These are phyloP conservation scores for Pseudofabraea citricarpa DNA, from an alignment of 2,329 filamentous ascomycete genomes.

Conservation along the genomic window DNA sequence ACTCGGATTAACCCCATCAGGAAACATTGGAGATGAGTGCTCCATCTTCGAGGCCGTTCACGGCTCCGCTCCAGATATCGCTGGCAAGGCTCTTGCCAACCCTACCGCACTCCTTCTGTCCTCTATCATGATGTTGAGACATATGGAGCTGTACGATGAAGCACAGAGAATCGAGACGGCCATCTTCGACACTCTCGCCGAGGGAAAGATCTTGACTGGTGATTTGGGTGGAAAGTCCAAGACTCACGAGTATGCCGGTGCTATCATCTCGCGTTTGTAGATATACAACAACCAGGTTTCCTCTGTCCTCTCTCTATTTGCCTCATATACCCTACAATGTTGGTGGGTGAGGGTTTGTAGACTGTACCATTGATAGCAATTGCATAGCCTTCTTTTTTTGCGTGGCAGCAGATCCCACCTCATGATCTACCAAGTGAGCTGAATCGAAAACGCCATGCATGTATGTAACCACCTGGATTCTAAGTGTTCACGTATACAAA, in stretches of 20 bases:
- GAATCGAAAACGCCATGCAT: too few relatives aligned
- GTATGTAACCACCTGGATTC: too few relatives aligned
- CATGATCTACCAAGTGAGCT: too few relatives aligned
- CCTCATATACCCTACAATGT: slow-evolving; percentile 17
- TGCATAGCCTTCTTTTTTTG: slow-evolving; percentile 11
- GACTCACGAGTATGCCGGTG: slow-evolving; percentile 88
- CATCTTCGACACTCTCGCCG: slow-evolving; percentile 89
- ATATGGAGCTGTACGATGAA: slow-evolving; percentile 87
- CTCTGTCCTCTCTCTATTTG: background rate
- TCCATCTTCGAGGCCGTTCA: slow-evolving; percentile 99
- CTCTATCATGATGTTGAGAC: slow-evolving; percentile 99
- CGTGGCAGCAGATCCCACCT: too few relatives aligned
- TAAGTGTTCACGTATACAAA: too few relatives aligned
- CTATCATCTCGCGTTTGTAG: slow-evolving; percentile 64
- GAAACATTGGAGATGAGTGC: slow-evolving; percentile 98
- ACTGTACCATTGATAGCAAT: slow-evolving; percentile 26
- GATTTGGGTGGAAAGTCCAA: slow-evolving; percentile 95
- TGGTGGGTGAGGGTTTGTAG: slow-evolving; percentile 19
- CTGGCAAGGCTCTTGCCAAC: slow-evolving; percentile 93
- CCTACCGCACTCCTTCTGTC: slow-evolving; percentile 91
- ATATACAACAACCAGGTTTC: slow-evolving; percentile 9
- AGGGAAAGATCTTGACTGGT: slow-evolving; percentile 94
- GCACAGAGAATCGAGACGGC: slow-evolving; percentile 87
- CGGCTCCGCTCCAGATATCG: slow-evolving; percentile 94
- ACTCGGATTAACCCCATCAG: slow-evolving; percentile 92